Percentiles rank a stretch among this genome's conserved stretches.
Evolutionary conservation across 2,329 filamentous ascomycete genomes (phyloP).

Genomic region (Sphaceloma murrayae): DNA sequence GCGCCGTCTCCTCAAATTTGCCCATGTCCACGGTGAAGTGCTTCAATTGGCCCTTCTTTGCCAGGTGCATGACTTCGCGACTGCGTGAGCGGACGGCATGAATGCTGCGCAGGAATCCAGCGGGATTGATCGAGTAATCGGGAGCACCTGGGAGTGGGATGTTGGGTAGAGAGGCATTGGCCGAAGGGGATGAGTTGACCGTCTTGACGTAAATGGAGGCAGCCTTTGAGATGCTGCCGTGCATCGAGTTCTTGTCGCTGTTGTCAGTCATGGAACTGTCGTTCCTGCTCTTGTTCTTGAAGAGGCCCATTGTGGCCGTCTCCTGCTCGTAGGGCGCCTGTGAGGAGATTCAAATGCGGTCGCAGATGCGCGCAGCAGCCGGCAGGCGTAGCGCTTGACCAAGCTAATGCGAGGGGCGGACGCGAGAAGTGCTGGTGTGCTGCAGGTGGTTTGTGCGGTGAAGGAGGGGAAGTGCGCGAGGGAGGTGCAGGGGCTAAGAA

Average conservation of each 20-base stretch:
- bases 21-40: constrained; percentile 83
- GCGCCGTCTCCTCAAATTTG: constrained; percentile 75
- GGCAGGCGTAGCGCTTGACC: constrained; percentile 6
- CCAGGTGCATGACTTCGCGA: constrained; percentile 64
- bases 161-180: constrained; percentile 44
- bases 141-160: constrained; percentile 74
- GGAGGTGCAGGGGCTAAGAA: background rate
- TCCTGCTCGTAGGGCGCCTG: background rate
- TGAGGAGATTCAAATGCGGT: background rate
- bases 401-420: constrained; percentile 10
- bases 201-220: constrained; percentile 28
- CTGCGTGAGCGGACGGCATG: constrained; percentile 76
- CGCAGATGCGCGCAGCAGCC: constrained; percentile 4
- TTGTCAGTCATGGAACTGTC: constrained; percentile 20
- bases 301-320: constrained; percentile 39
- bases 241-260: constrained; percentile 18
- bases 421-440: background rate
- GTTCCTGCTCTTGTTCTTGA: constrained; percentile 42
- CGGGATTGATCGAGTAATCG: constrained; percentile 79
- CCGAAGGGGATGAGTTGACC: constrained; percentile 32
- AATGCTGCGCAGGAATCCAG: constrained; percentile 82
- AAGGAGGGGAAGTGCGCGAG: background rate
- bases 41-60: constrained; percentile 63
- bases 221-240: constrained; percentile 20
- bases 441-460: constrained; percentile 5